These are phyloP conservation scores for Flaveria sonorensis DNA, from an alignment of 129 eudicot species.

Conservation along the genomic window DNA sequence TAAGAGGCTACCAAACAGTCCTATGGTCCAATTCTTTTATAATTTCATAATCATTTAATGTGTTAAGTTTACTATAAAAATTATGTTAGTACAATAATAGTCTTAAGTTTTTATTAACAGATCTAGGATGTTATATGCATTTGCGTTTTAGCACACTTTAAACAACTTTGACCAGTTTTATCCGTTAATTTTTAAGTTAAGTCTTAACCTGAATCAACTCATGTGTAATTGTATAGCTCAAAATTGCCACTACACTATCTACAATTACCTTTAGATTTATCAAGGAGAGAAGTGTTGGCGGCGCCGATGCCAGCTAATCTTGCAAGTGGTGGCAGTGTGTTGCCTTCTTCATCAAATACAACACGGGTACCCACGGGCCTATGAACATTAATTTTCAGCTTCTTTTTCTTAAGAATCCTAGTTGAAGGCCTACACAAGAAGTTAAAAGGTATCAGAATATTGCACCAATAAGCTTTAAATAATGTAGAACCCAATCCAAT, in stretches of 20 bases:
- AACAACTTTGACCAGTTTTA: background rate
- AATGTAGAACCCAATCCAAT: background rate
- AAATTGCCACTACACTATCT: background rate
- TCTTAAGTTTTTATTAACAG: background rate
- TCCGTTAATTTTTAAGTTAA: background rate
- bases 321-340: slow-evolving; percentile 80
- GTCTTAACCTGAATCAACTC: background rate
- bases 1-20: too few relatives aligned
- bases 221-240: too few relatives aligned
- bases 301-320: slow-evolving; percentile 50
- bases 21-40: background rate
- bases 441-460: background rate
- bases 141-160: background rate
- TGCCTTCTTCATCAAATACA: slow-evolving; percentile 92
- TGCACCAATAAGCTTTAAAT: background rate
- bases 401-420: slow-evolving; percentile 76
- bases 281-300: slow-evolving; percentile 47
- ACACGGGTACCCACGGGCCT: slow-evolving; percentile 86
- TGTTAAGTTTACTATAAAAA: background rate
- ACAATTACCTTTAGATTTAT: slow-evolving; percentile 60
- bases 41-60: background rate
- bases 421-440: slow-evolving; percentile 59
- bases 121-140: background rate
- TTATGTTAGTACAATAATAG: background rate
- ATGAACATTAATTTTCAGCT: slow-evolving; percentile 84